Conservation (phyloP, 176 grass and related monocot species). For the Triticum timopheevii region DNA sequence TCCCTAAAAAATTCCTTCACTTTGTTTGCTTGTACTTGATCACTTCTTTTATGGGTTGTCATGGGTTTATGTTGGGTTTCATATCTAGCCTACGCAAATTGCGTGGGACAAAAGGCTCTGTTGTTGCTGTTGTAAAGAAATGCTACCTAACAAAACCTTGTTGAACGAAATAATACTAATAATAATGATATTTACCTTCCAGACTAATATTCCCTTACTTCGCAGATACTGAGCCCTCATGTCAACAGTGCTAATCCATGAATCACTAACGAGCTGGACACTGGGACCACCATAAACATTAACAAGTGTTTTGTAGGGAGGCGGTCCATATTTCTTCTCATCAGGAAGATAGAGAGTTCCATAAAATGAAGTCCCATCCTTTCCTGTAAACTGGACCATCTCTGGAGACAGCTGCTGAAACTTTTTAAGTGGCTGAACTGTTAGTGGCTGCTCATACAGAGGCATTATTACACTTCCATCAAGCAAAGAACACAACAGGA, state of each 20-base stretch:
- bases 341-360: conserved; percentile 89
- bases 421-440: conserved; percentile 60
- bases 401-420: conserved; percentile 78
- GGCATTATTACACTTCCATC: conserved; percentile 90
- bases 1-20: neutral
- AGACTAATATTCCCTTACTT: conserved; percentile 94
- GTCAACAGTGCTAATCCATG: conserved; percentile 96
- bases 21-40: neutral
- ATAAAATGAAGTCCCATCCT: conserved; percentile 78
- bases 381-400: conserved; percentile 75
- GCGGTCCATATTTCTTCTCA: conserved; percentile 84
- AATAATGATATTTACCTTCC: conserved; percentile 72
- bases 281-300: conserved; percentile 90
- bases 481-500: conserved; percentile 77
- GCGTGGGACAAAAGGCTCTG: neutral
- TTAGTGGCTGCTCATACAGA: conserved; percentile 71
- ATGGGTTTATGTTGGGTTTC: neutral
- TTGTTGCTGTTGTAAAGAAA: neutral
- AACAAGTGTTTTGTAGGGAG: conserved; percentile 85
- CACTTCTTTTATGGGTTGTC: neutral
- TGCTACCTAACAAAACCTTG: neutral
- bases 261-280: conserved; percentile 87
- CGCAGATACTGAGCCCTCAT: conserved; percentile 97
- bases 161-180: conserved; percentile 3
- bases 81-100: neutral